These are phyloP conservation scores for Apocynum venetum DNA, from an alignment of 257 asterid species.

Conservation along the genomic window DNA sequence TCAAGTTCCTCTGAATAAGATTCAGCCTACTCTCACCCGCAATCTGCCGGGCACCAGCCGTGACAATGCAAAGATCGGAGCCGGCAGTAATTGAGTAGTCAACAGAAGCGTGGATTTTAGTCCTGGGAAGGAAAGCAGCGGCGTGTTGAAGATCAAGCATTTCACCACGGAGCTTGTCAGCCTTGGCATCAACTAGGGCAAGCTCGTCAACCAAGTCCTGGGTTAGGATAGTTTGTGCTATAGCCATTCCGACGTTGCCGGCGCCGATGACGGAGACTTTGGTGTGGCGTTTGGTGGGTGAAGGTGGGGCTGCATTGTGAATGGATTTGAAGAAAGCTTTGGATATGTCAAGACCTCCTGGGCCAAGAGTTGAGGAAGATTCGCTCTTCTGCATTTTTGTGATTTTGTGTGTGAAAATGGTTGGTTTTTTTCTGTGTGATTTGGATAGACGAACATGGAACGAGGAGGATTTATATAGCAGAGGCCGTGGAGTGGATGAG, in stretches of 20 bases:
- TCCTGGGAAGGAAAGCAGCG: constrained; percentile 85
- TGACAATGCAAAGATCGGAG: constrained; percentile 79
- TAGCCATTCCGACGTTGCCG: constrained; percentile 95
- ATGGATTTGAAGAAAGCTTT: constrained; percentile 59
- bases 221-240: constrained; percentile 85
- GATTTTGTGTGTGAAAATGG: background rate
- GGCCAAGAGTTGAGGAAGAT: constrained; percentile 63
- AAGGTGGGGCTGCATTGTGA: constrained; percentile 34
- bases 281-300: constrained; percentile 53
- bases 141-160: constrained; percentile 91
- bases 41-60: constrained; percentile 85
- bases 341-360: constrained; percentile 68
- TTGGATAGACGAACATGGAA: background rate
- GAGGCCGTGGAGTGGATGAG: background rate
- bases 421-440: background rate
- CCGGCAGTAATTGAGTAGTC: constrained; percentile 58
- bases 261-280: constrained; percentile 82
- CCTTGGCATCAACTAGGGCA: constrained; percentile 66
- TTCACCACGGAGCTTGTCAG: constrained; percentile 80
- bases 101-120: constrained; percentile 55
- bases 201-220: constrained; percentile 82
- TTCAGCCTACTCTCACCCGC: constrained; percentile 75
- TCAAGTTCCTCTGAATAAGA: constrained; percentile 61
- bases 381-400: constrained; percentile 44
- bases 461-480: background rate